Percentiles rank a stretch among this genome's conserved stretches.
Evolutionary conservation across 177 flowering plant species (phyloP).

Genomic region (Vitis hybrid): DNA sequence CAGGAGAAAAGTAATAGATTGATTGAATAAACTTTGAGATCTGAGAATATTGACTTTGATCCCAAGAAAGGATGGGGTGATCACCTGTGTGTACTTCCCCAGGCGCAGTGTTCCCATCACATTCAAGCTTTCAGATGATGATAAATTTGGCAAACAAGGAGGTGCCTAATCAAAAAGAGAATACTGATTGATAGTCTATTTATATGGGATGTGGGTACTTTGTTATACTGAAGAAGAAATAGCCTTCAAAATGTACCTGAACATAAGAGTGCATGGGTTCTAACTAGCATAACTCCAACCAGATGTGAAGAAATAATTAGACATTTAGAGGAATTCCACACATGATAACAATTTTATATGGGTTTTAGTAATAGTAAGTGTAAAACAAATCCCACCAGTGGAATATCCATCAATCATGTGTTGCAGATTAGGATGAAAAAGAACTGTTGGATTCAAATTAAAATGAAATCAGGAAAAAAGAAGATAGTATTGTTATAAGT

Average conservation of each 20-base stretch:
- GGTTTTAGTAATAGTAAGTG: too few relatives aligned
- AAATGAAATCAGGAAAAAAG: too few relatives aligned
- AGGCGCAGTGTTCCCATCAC: slow-evolving; percentile 57
- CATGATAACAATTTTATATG: too few relatives aligned
- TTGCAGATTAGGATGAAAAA: too few relatives aligned
- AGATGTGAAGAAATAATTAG: not conserved
- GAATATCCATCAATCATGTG: too few relatives aligned
- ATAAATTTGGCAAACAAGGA: slow-evolving; percentile 76
- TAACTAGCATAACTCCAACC: not conserved
- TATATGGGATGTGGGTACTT: not conserved
- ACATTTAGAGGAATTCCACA: too few relatives aligned
- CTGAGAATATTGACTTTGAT: not conserved
- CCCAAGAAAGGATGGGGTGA: slow-evolving; percentile 1
- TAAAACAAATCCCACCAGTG: too few relatives aligned
- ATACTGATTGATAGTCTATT: not conserved
- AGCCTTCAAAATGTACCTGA: too few relatives aligned
- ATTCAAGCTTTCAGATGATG: slow-evolving; percentile 40
- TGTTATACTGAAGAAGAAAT: not conserved
- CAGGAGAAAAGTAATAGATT: slow-evolving; percentile 16
- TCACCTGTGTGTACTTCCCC: slow-evolving; percentile 87
- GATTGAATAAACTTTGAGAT: slow-evolving; percentile 1
- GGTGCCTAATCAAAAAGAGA: slow-evolving; percentile 46
- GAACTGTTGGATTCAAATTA: too few relatives aligned
- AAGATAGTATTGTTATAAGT: too few relatives aligned
- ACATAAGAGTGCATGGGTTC: not conserved